Conservation (phyloP, 495 filamentous ascomycete species). For the Xylaria sp. region DNA sequence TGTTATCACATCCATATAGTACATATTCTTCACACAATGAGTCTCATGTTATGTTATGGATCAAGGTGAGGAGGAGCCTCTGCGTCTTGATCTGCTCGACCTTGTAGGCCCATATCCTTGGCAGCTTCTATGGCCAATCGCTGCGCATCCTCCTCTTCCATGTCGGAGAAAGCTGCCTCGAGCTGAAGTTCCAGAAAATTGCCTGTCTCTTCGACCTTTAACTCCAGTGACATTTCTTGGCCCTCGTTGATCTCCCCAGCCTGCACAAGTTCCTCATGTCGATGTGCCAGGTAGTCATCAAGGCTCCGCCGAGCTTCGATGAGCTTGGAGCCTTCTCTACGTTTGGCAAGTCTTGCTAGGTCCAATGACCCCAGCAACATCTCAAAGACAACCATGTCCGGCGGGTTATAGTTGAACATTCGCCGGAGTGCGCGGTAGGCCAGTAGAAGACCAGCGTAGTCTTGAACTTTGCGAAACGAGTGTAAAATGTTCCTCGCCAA, state of each 20-base stretch:
- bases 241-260: constrained; percentile 26
- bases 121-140: constrained; percentile 53
- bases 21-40: constrained; percentile 8
- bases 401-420: constrained; percentile 58
- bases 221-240: constrained; percentile 28
- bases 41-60: not conserved
- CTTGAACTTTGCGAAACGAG: constrained; percentile 52
- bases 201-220: constrained; percentile 36
- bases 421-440: constrained; percentile 63
- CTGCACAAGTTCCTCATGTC: constrained; percentile 29
- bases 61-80: not conserved
- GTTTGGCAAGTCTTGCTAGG: constrained; percentile 42
- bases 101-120: constrained; percentile 61
- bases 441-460: constrained; percentile 63
- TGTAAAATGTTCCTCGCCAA: constrained; percentile 53
- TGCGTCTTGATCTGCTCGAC: not conserved
- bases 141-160: constrained; percentile 45
- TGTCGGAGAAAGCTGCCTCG: constrained; percentile 29
- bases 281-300: constrained; percentile 36
- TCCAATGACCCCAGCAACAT: constrained; percentile 46
- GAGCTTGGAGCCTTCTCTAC: constrained; percentile 42
- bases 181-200: constrained; percentile 36
- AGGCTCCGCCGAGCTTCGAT: constrained; percentile 43
- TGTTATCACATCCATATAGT: constrained; percentile 3
- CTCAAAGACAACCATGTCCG: constrained; percentile 51